A percentile compares a stretch with the other conserved stretches of the same genome.
Conservation (phyloP, 805 yeast genomes). For the Nematodospora valgi region DNA sequence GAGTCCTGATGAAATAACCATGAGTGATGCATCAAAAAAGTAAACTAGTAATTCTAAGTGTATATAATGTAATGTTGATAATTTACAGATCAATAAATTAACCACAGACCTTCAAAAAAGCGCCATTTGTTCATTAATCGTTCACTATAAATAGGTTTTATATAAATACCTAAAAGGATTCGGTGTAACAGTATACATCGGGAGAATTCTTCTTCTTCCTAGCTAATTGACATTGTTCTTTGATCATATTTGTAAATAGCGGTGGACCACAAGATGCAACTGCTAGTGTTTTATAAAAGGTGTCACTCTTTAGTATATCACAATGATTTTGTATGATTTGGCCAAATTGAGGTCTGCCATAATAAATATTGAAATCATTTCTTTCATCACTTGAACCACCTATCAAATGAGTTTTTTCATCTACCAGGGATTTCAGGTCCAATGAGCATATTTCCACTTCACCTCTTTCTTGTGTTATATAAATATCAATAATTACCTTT, state of each 20-base stretch:
- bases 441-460: constrained; percentile 3
- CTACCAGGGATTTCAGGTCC: no score
- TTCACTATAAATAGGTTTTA: constrained; percentile 1
- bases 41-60: neutral
- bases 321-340: constrained; percentile 1
- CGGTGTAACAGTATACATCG: constrained; percentile 41
- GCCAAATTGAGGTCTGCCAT: constrained; percentile 3
- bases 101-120: neutral
- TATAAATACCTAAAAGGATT: constrained; percentile 21
- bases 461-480: constrained; percentile 21
- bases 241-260: constrained; percentile 26
- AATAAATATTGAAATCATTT: constrained; percentile 2
- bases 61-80: neutral
- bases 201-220: constrained; percentile 27
- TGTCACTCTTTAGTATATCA: neutral
- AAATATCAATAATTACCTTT: constrained; percentile 22
- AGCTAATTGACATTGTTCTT: constrained; percentile 24
- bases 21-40: constrained; percentile 13
- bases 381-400: constrained; percentile 4
- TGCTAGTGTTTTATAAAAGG: constrained; percentile 27
- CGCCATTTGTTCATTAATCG: neutral
- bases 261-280: constrained; percentile 41
- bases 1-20: constrained; percentile 17
- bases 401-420: no score
- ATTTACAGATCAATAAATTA: neutral